These are phyloP conservation scores for Penicillium sp. DNA, from an alignment of 2,329 filamentous ascomycete species.

Conservation along the genomic window DNA sequence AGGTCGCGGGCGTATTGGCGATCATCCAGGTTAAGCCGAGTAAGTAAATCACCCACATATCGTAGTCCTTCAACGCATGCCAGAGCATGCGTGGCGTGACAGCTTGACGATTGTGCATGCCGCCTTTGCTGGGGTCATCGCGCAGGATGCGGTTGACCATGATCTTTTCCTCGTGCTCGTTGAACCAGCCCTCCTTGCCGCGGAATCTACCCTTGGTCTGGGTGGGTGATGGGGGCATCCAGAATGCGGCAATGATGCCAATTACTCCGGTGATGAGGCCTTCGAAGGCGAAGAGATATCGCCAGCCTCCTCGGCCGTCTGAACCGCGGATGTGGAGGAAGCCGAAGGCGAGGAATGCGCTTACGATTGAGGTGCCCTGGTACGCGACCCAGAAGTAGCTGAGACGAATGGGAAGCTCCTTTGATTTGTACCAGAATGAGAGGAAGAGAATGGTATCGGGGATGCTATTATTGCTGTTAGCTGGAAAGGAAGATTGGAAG, in stretches of 20 bases:
- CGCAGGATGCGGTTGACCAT: constrained; percentile 67
- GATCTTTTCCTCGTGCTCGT: constrained; percentile 69
- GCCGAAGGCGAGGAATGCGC: constrained; percentile 53
- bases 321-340: constrained; percentile 44
- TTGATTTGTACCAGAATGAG: constrained; percentile 75
- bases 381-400: constrained; percentile 74
- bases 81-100: constrained; percentile 54
- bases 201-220: constrained; percentile 66
- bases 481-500: too few species aligned
- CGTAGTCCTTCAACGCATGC: constrained; percentile 57
- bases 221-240: constrained; percentile 67
- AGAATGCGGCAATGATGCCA: constrained; percentile 60
- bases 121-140: constrained; percentile 62
- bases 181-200: constrained; percentile 68
- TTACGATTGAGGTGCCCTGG: constrained; percentile 49
- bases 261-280: constrained; percentile 58
- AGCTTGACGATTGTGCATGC: constrained; percentile 65
- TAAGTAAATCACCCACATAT: constrained; percentile 62
- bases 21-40: constrained; percentile 52
- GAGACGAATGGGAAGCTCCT: constrained; percentile 69
- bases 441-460: constrained; percentile 59
- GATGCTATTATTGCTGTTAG: constrained; percentile 42
- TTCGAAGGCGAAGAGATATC: constrained; percentile 48
- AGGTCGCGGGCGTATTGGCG: constrained; percentile 39
- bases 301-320: constrained; percentile 47